These are phyloP conservation scores for Tricholomella constricta DNA, from an alignment of 768 basidiomycete genomes.

Conservation along the genomic window DNA sequence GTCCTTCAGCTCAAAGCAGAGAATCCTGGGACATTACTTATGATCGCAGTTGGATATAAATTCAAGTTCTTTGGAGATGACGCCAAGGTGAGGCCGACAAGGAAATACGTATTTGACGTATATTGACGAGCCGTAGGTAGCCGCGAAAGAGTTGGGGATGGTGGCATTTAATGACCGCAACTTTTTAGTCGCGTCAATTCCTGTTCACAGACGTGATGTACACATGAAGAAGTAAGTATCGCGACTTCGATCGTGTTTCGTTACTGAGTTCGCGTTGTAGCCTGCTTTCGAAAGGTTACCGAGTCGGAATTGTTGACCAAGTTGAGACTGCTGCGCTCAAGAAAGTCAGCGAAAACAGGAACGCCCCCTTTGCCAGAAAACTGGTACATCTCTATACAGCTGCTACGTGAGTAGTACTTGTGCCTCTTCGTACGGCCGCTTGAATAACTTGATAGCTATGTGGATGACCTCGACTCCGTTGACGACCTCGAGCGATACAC, in stretches of 20 bases:
- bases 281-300: conserved; percentile 74
- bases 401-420: conserved; percentile 64
- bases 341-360: conserved; percentile 75
- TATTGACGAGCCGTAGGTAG: conserved; percentile 46
- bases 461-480: conserved; percentile 74
- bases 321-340: conserved; percentile 89
- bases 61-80: conserved; percentile 84
- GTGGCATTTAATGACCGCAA: conserved; percentile 72
- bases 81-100: conserved; percentile 54
- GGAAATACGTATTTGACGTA: not conserved
- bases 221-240: conserved; percentile 70
- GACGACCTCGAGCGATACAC: conserved; percentile 59
- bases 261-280: conserved; percentile 28
- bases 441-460: conserved; percentile 54
- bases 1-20: conserved; percentile 61
- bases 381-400: conserved; percentile 83
- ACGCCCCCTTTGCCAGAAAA: conserved; percentile 70
- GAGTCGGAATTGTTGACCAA: conserved; percentile 84
- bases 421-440: not conserved
- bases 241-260: not conserved
- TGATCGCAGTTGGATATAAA: conserved; percentile 87
- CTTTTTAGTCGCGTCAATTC: conserved; percentile 75
- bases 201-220: conserved; percentile 63
- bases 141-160: conserved; percentile 77
- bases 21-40: conserved; percentile 65